These are phyloP conservation scores for Paraconiothyrium brasiliense DNA, from an alignment of 2,329 filamentous ascomycete species.

Conservation along the genomic window DNA sequence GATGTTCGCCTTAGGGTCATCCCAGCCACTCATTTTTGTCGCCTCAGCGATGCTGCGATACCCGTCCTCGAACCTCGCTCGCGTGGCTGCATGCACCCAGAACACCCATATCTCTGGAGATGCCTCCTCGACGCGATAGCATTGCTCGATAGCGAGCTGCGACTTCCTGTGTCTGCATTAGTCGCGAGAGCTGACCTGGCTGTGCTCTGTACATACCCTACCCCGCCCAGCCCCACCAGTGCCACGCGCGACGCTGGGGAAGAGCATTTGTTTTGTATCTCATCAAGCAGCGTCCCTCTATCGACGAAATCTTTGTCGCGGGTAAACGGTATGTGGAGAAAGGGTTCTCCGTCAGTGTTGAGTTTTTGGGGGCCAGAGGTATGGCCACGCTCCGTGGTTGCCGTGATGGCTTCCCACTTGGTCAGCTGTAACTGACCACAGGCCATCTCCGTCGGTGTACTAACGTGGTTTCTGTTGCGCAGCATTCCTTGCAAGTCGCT, in stretches of 20 bases:
- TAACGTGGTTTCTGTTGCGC: too few relatives aligned
- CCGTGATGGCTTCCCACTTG: too few relatives aligned
- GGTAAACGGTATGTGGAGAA: slow-evolving; percentile 31
- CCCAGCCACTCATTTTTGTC: slow-evolving; percentile 18
- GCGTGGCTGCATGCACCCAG: slow-evolving; percentile 27
- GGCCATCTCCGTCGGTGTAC: too few relatives aligned
- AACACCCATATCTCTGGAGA: slow-evolving; percentile 26
- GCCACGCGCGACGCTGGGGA: slow-evolving; percentile 27
- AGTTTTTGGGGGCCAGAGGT: too few relatives aligned
- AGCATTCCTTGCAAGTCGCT: too few relatives aligned
- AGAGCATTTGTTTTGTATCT: slow-evolving; percentile 41
- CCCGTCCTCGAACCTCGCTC: slow-evolving; percentile 22
- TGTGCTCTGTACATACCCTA: too few relatives aligned
- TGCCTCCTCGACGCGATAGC: slow-evolving; percentile 14
- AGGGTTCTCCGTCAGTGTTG: slow-evolving; percentile 18
- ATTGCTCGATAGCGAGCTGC: slow-evolving; percentile 24
- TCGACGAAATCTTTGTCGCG: slow-evolving; percentile 35
- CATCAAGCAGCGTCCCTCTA: slow-evolving; percentile 25
- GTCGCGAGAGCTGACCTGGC: not conserved
- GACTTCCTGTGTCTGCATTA: not conserved
- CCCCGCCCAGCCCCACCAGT: too few relatives aligned
- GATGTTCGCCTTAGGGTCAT: slow-evolving; percentile 23
- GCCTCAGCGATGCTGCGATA: slow-evolving; percentile 26
- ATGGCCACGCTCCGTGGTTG: too few relatives aligned
- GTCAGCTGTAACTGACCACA: too few relatives aligned